These are phyloP conservation scores for Cucumis sativus DNA, from an alignment of 306 rosid genomes.

Conservation along the genomic window Cucumber_9930_V3 NC_026660.2:12168501-12169000, in stretches of 20 bases:
- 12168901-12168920: conserved; percentile 47
- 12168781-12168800: conserved; percentile 57
- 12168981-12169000: conserved; percentile 84
- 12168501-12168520: too few species aligned
- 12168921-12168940: conserved; percentile 57
- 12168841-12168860: conserved; percentile 44
- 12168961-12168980: conserved; percentile 81
- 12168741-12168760: conserved; percentile 64
- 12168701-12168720: conserved; percentile 29
- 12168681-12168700: too few species aligned
- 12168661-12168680: too few species aligned
- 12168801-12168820: conserved; percentile 42
- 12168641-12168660: too few species aligned
- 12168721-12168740: conserved; percentile 63
- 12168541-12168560: too few species aligned
- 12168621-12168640: too few species aligned
- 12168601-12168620: too few species aligned
- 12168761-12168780: conserved; percentile 48
- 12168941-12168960: conserved; percentile 48
- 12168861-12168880: conserved; percentile 27
- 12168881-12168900: conserved; percentile 39
- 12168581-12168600: too few species aligned
- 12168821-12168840: conserved; percentile 46
- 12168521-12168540: too few species aligned
- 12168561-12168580: too few species aligned